Base-by-base conservation (phyloP, 495 filamentous ascomycete genomes). In the Talaromyces borbonicus region DNA sequence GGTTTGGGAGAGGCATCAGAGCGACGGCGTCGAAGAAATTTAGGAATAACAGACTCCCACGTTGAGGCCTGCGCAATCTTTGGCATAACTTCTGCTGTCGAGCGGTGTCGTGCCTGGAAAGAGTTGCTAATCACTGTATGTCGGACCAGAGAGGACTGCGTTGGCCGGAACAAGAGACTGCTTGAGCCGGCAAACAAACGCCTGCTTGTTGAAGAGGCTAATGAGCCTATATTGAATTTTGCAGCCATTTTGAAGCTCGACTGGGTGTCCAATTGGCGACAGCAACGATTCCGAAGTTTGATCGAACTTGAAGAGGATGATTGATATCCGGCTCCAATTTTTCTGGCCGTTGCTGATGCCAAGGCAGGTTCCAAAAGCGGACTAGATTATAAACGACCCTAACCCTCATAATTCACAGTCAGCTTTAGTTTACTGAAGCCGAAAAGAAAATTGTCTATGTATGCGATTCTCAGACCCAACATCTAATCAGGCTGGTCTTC, bases 21-120 rank as follows among this genome's bases (percentile, higher is more conserved):
- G 46, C 58, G 47, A 46, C 67, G 62, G 48, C 61, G 60, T 11
- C 68, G 65, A 23, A 77, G 46, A 46, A 69, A 66, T 39, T 60
- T 66, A 1, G 73, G 77, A 47, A 92, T 70, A 48, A 92, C 60
- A 3, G 74, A 75, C 32, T 67, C 68, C 87, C 87, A 93, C 61
- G 89, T 73, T 2, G 79, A 78, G 5, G 74, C 57, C 48, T 85
- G 76, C 15, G 72, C 68, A 49, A 89, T 64, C 48, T 73, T 78
- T 23, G 80, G 81, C 18, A 78, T 57, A 1, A 61, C 49, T 39
- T 60, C 51, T 22, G 65, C 61, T 43, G 56, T 61, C 11, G 65
- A 67, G 41, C 49, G 50, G 31, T 39, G 56, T 47, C 49, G 50
- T 29, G 26, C 48, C 26, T 43, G 48, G 4, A 38, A 23, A 25